Evolutionary conservation across 2,329 filamentous ascomycete genomes (phyloP).

Genomic region (Nannizziopsis arthrosporioides): DNA sequence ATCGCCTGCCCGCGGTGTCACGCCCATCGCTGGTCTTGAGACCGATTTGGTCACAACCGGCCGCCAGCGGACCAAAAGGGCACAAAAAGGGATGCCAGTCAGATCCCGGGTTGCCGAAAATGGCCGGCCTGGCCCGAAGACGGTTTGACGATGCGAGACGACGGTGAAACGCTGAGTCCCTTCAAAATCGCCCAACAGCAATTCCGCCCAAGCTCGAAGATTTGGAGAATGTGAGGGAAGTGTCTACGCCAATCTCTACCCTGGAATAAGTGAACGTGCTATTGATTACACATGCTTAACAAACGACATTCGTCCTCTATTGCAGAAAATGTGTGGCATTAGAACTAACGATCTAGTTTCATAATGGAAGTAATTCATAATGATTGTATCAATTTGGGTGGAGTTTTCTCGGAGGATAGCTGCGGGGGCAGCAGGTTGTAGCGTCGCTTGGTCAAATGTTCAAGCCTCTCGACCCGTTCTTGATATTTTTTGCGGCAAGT

Average conservation of each 20-base stretch:
- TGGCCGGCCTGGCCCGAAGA: neutral
- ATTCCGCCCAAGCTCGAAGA: neutral
- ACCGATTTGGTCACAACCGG: conserved; percentile 7
- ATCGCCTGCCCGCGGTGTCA: neutral
- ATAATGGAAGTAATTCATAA: neutral
- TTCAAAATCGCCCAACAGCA: no score
- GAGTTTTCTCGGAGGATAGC: neutral
- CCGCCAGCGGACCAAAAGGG: neutral
- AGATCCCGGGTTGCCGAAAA: neutral
- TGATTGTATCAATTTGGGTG: conserved; percentile 5
- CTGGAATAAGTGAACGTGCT: neutral
- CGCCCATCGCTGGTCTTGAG: neutral
- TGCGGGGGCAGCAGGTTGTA: neutral
- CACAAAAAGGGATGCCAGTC: neutral
- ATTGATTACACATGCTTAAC: conserved; percentile 6
- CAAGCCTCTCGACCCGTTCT: neutral
- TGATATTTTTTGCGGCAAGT: neutral
- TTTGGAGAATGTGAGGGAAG: neutral
- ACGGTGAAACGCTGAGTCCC: conserved; percentile 2
- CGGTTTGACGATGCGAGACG: conserved; percentile 1
- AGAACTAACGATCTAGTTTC: neutral
- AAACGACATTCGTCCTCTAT: neutral
- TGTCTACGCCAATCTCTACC: neutral
- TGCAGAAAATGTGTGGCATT: neutral
- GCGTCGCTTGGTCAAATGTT: neutral